Percentiles rank a stretch among this genome's conserved stretches.
Evolutionary conservation across 2,329 filamentous ascomycete species (phyloP).

Genomic region (Epichloe coenophiala): DNA sequence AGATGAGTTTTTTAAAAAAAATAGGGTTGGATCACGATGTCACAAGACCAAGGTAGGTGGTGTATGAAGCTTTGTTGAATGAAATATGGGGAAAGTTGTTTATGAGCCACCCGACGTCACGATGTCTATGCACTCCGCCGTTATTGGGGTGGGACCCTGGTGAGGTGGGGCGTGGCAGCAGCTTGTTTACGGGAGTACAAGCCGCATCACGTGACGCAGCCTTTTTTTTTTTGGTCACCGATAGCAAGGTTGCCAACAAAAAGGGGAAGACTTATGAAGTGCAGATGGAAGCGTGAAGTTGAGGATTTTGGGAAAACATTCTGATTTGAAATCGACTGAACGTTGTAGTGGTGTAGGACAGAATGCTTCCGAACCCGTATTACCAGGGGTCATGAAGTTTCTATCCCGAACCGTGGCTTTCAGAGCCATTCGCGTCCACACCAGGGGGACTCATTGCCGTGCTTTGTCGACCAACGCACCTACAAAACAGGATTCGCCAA

Average conservation of each 20-base stretch:
- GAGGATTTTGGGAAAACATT: background rate
- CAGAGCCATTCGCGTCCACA: conserved; percentile 10
- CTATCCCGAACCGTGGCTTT: conserved; percentile 14
- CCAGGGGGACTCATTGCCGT: conserved; percentile 6
- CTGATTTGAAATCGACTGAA: no score
- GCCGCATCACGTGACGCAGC: background rate
- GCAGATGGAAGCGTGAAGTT: background rate
- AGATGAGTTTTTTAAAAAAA: background rate
- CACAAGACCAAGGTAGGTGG: background rate
- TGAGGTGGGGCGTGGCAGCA: background rate
- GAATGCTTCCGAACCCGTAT: background rate
- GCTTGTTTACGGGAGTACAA: no score
- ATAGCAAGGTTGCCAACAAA: background rate
- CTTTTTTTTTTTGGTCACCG: background rate
- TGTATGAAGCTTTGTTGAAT: background rate
- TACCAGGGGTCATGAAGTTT: conserved; percentile 16
- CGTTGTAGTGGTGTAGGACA: background rate
- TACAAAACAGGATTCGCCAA: conserved; percentile 1
- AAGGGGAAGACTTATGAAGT: background rate
- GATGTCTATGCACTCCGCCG: background rate
- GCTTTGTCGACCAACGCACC: conserved; percentile 13
- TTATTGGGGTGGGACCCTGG: no score
- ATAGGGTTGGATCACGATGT: background rate
- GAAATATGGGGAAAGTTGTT: background rate
- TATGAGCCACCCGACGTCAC: conserved; percentile 2